Conservation (phyloP, 768 basidiomycete genomes). For the Dendrothele bispora region DNA sequence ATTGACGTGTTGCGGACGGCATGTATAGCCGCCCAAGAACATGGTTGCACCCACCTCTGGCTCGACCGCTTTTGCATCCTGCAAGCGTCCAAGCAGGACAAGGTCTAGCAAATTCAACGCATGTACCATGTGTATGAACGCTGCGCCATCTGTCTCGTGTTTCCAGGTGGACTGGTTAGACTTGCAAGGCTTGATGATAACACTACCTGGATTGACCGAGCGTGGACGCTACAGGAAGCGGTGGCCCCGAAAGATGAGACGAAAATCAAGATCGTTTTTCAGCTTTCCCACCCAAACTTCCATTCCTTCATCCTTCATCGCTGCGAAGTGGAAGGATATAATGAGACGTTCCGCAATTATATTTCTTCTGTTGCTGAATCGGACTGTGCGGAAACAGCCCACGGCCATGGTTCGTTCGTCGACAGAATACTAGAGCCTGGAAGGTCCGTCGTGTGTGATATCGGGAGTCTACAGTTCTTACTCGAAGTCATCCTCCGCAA, state of each 20-base stretch:
- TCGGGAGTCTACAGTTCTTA: background rate
- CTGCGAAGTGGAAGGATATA: background rate
- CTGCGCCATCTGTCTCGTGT: slow-evolving; percentile 13
- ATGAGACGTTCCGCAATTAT: background rate
- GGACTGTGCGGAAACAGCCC: too few species aligned
- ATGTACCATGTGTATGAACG: slow-evolving; percentile 14
- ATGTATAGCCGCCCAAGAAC: background rate
- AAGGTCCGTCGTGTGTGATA: background rate
- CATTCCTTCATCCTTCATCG: background rate
- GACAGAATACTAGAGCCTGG: too few species aligned
- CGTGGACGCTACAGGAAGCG: slow-evolving; percentile 19
- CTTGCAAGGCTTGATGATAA: slow-evolving; percentile 14
- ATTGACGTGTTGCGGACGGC: background rate
- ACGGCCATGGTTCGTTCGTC: too few species aligned
- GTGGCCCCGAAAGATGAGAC: background rate
- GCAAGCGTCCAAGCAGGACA: slow-evolving; percentile 14
- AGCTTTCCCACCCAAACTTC: background rate
- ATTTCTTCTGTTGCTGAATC: background rate
- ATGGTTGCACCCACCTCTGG: background rate
- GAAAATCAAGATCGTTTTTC: background rate
- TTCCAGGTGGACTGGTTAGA: slow-evolving; percentile 15
- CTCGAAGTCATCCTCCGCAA: background rate
- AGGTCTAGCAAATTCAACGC: slow-evolving; percentile 17
- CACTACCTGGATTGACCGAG: slow-evolving; percentile 18
- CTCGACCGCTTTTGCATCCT: slow-evolving; percentile 18